phyloP scores from a whole-genome alignment of 805 yeast species.

The Lipomyces sp. region DNA sequence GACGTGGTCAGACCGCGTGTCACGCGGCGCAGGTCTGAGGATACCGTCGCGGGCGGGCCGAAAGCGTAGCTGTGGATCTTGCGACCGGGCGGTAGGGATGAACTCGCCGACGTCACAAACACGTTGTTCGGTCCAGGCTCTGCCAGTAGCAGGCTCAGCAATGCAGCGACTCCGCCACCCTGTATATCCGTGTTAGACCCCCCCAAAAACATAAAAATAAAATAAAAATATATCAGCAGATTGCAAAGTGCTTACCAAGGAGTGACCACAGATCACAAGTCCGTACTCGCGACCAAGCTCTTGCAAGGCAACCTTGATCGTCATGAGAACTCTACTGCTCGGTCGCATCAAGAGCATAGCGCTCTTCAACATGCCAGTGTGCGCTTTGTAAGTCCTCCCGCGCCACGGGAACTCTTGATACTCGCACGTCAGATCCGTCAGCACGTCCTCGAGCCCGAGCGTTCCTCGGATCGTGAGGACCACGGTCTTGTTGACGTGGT shows the following conservation, averaged over 20 bases:
- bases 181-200: not conserved
- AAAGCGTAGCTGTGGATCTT: constrained; percentile 36
- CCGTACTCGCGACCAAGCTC: constrained; percentile 36
- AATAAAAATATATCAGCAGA: no score
- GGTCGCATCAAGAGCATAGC: constrained; percentile 32
- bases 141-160: constrained; percentile 34
- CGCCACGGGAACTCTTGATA: constrained; percentile 36
- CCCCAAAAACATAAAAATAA: not conserved
- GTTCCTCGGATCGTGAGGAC: constrained; percentile 39
- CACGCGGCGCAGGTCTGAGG: constrained; percentile 30
- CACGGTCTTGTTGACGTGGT: constrained; percentile 35
- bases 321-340: constrained; percentile 32
- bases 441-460: constrained; percentile 37
- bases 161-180: constrained; percentile 39
- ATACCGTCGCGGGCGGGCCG: constrained; percentile 38
- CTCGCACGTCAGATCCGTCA: constrained; percentile 38
- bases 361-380: constrained; percentile 37
- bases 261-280: constrained; percentile 38
- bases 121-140: constrained; percentile 20
- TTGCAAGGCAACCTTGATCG: constrained; percentile 33
- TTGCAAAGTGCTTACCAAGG: constrained; percentile 28
- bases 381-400: constrained; percentile 34
- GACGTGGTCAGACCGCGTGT: constrained; percentile 34
- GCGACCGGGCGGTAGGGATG: constrained; percentile 34
- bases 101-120: constrained; percentile 31